Evolutionary conservation across 2,329 filamentous ascomycete genomes (phyloP).

Genomic region (Penicillium griseofulvum): DNA sequence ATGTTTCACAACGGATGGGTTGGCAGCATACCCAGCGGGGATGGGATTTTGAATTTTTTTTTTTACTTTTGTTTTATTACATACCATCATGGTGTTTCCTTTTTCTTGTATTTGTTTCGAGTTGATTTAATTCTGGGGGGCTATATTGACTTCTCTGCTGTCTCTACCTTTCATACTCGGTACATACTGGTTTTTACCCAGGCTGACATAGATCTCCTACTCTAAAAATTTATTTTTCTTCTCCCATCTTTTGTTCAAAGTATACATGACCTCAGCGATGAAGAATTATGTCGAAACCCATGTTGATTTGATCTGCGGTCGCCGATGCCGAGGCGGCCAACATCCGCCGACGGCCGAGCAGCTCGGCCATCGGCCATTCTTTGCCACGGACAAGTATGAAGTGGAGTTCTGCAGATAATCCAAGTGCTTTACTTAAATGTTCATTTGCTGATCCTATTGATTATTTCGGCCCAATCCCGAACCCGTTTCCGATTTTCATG

Average conservation of each 20-base stretch:
- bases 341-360: background rate
- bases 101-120: conserved; percentile 14
- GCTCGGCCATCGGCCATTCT: background rate
- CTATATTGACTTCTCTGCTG: background rate
- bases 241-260: background rate
- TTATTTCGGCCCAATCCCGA: background rate
- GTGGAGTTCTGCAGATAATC: background rate
- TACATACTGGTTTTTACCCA: background rate
- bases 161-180: background rate
- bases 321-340: conserved; percentile 1
- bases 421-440: background rate
- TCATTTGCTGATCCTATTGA: background rate
- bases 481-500: background rate
- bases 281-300: background rate
- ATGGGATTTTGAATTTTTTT: background rate
- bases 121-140: background rate
- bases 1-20: conserved; percentile 3
- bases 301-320: background rate
- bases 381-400: background rate
- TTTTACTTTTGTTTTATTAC: conserved; percentile 7
- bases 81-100: conserved; percentile 14
- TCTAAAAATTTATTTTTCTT: background rate
- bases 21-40: conserved; percentile 2
- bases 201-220: background rate
- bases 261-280: background rate